Base-by-base conservation (phyloP, 331 rosid genomes). In the Quercus tomentella region DNA sequence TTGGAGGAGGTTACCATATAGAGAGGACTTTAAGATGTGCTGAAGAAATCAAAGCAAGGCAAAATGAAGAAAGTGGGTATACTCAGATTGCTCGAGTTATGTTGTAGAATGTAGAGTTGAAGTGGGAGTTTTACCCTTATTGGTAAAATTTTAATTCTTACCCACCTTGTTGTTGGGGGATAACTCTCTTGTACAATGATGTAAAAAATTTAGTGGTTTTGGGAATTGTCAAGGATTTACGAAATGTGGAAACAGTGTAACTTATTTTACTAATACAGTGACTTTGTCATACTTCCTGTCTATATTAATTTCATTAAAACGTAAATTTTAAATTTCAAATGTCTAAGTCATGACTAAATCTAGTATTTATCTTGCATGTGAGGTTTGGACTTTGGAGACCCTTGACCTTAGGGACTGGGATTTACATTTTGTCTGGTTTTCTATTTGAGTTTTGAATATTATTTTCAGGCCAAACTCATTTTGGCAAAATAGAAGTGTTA, bases 1-100 rank as follows among this genome's bases (percentile, higher is more conserved):
- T 92, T 80, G 97, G 98, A 73, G 97, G 98, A 87, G 97, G 93
- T 12, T 92, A 92, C 77, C 97, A 94, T 18, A 88, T 92, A 70
- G 98, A 94, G 80, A 88, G 82, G 71, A 88, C 98, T 3, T 65
- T 92, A 61, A 78, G 97, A 68, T 94, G 97, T 82, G 97, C 97
- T 7, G 98, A 85, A 82, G 95, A 91, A 83, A 89, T 94, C 88
- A 94, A 91, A 82, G 80, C 87, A 30, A 88, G 87, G 80, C 88
- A 86, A 43, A 78, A 26, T 62, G 88, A 84, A 72, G 84, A 87
- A 72, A 83, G 85, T 18, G 84, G 87, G 73, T 87, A 74, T 69
- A 82, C 83, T 74, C 92, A 91, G 76, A 85, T 87, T 72, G 75
- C 93, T 81, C 92, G 96, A 72, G 81, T 94, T 28, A 88, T 83